These are phyloP conservation scores for Boletus semigastroideus DNA, from an alignment of 1,284 basidiomycete species.

Conservation along the genomic window DNA sequence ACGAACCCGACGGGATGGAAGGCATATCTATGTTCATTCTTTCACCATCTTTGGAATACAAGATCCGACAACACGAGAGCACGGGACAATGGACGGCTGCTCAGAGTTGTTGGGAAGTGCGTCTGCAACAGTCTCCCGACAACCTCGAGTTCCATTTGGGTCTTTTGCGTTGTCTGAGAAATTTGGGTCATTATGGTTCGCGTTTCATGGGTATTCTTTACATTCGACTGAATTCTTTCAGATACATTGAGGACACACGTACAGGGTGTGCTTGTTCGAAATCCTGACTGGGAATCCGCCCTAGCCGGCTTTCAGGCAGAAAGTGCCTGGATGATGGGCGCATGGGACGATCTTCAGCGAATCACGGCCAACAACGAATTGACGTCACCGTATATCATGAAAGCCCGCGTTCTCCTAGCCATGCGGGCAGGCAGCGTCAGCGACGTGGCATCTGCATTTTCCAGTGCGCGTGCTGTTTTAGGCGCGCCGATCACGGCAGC, in stretches of 20 bases:
- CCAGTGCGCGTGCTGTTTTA: slow-evolving; percentile 71
- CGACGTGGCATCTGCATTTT: slow-evolving; percentile 53
- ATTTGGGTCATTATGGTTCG: slow-evolving; percentile 96
- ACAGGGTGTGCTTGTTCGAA: slow-evolving; percentile 82
- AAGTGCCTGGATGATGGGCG: slow-evolving; percentile 93
- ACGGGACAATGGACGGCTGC: slow-evolving; percentile 98
- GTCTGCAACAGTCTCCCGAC: slow-evolving; percentile 87
- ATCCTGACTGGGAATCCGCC: slow-evolving; percentile 81
- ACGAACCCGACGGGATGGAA: slow-evolving; percentile 99
- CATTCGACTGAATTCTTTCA: slow-evolving; percentile 32
- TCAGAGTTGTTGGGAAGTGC: slow-evolving; percentile 99
- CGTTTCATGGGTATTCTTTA: slow-evolving; percentile 4
- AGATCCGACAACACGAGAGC: slow-evolving; percentile 97
- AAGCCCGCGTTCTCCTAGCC: slow-evolving; percentile 82
- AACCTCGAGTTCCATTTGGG: slow-evolving; percentile 90
- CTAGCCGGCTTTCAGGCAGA: slow-evolving; percentile 89
- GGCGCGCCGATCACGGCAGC: slow-evolving; percentile 83
- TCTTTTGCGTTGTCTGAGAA: slow-evolving; percentile 87
- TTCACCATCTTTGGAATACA: slow-evolving; percentile 90
- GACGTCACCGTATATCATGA: slow-evolving; percentile 66
- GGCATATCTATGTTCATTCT: slow-evolving; percentile 91
- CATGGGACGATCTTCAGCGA: slow-evolving; percentile 81
- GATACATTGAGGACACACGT: slow-evolving; percentile 97
- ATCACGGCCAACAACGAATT: slow-evolving; percentile 53
- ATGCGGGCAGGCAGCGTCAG: slow-evolving; percentile 59